These are phyloP conservation scores for Priceomyces castillae DNA, from an alignment of 805 yeast genomes.

Conservation along the genomic window DNA sequence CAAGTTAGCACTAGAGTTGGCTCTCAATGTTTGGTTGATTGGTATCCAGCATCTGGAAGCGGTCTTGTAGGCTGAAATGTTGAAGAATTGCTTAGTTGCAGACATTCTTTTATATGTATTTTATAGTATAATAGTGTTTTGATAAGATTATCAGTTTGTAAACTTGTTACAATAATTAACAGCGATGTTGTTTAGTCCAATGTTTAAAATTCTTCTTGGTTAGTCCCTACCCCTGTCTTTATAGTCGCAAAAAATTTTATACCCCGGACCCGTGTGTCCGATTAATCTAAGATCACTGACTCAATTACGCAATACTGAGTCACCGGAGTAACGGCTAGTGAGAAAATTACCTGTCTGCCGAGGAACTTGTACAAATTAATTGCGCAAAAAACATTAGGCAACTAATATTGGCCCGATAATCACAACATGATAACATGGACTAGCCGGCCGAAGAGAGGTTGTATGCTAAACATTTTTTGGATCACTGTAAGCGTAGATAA, in stretches of 20 bases:
- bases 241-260: neutral
- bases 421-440: neutral
- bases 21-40: conserved; percentile 15
- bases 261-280: conserved; percentile 12
- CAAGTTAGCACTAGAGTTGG: conserved; percentile 7
- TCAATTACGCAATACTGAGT: conserved; percentile 3
- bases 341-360: neutral
- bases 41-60: conserved; percentile 46
- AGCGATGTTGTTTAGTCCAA: too few species aligned
- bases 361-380: too few species aligned
- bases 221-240: neutral
- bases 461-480: too few species aligned
- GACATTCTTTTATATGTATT: conserved; percentile 15
- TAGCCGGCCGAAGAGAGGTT: too few species aligned
- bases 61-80: conserved; percentile 36
- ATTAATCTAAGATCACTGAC: neutral
- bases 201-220: too few species aligned
- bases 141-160: too few species aligned
- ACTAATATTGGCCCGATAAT: neutral
- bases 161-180: too few species aligned
- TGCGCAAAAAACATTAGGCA: too few species aligned
- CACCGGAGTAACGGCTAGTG: conserved; percentile 10
- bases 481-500: too few species aligned
- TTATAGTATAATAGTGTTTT: too few species aligned
- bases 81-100: conserved; percentile 26